Base-by-base conservation (phyloP, 306 rosid species). In the Psophocarpus tetragonolobus region DNA sequence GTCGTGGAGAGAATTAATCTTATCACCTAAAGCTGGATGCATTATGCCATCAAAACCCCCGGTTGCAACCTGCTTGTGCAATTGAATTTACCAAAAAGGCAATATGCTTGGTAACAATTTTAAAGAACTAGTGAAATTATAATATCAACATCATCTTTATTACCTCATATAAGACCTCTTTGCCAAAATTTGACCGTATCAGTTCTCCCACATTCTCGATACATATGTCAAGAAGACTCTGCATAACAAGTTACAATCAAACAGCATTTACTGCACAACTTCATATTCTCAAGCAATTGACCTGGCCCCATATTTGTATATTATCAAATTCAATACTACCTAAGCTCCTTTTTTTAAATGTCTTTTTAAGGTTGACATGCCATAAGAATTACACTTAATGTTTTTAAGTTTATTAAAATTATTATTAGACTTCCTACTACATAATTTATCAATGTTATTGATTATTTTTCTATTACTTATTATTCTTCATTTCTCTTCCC, bases 91-190 rank as follows among this genome's bases (percentile, higher is more conserved):
- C 20, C 32, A 70, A 44, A 65, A 42, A 61, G 35, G 60, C 41
- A 44, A 44, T 58, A 44, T 58, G 38, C 50, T 70, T 39, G 11
- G 32, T 20, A 32, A 65, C 30, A 66, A 68, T 61, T 61, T 9
- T 2, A 24, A 23, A 20, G 26, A 70, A 78, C 53, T 14, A 0
- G 33, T 6, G 30, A 63, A 74, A 69, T 47, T 50, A 47, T 24
- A 35, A 36, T n/a, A 69, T 72, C 15, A 57, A 61, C 4, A 39
- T 14, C 68, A 29, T 23, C 66, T 58, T 39, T 74, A 70, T 68
- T 88, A 95, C 99, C 99, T 95, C 97, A 26, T 91, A 92, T 30
- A 95, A 36, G 75, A 92, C 86, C 57, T 95, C 97, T 85, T 88
- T 93, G 78, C 99, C 97, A 74, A 92, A 88, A 85, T 95, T 95